Base-by-base conservation (phyloP, 129 eudicot genomes). In the Helichrysum umbraculigerum region DNA sequence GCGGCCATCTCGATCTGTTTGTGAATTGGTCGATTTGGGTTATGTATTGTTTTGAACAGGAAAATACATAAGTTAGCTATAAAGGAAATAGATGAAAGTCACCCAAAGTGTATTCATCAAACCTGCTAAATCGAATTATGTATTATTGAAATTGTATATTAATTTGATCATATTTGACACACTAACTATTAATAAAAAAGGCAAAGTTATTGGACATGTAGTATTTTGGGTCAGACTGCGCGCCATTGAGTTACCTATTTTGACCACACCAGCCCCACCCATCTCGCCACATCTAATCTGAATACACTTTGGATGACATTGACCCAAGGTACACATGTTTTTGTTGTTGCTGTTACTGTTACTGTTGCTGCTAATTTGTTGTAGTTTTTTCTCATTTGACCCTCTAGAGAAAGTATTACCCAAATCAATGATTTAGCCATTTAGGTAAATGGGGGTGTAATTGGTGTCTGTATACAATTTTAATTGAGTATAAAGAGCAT, bases 401-500 rank as follows among this genome's bases (percentile, higher is more conserved):
- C 70, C 70, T 41, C 47, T 41, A 47, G 54, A 47, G 54, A 47
- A 47, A 47, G 12, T 47, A 14, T 21, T 35, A 14, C 68, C 58
- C 34, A 37, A 60, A 35, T 5, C 14, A 9, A 4, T 2, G 0
- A 15, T 56, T 33, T 25, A 25, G 28, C 1, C 28, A 25, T 25
- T 20, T 58, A 58, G 68, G 37, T 72, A 58, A 34, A 33, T 72
- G 28, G 20, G 56, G 37, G 22, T 57, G 12, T 57, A 72, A 56
- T 58, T 72, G 57, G 22, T 9, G 59, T 19, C 41, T 59, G 1
- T 22, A 22, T 21, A 41, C 67, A 60, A 25, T 22, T 19, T 65
- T 33, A 50, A 51, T 30, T 6, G 44, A 65, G 79, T 66, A 76
- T 20, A 50, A 50, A 75, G 25, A 51, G 9, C 62, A 25, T n/a